A percentile compares a stretch with the other conserved stretches of the same genome.
phyloP scores from a whole-genome alignment of 352 stramenopile genomes.

The Phytophthora megakarya region DNA sequence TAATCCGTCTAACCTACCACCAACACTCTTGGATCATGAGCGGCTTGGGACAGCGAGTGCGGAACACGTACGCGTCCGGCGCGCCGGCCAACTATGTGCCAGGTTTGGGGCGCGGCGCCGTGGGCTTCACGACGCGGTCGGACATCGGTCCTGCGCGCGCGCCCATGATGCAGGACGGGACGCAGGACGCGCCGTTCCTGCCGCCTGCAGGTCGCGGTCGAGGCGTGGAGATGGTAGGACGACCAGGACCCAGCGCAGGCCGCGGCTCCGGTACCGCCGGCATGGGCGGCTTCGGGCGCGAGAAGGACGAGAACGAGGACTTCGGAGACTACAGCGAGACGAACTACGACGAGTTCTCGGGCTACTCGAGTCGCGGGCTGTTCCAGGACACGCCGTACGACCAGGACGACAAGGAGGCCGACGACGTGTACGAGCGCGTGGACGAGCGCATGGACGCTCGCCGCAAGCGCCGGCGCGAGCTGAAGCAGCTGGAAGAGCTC shows the following conservation, averaged over 20 bases:
- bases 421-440: constrained; percentile 95
- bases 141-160: constrained; percentile 94
- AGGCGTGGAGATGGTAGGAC: constrained; percentile 23
- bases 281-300: constrained; percentile 82
- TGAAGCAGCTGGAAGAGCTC: constrained; percentile 83
- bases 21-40: constrained; percentile 49
- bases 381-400: constrained; percentile 95
- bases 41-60: constrained; percentile 66
- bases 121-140: constrained; percentile 97
- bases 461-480: constrained; percentile 89
- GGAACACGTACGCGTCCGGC: constrained; percentile 86
- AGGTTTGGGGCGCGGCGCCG: constrained; percentile 93
- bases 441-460: constrained; percentile 95
- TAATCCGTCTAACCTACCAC: no score
- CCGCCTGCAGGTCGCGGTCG: constrained; percentile 78
- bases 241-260: constrained; percentile 41
- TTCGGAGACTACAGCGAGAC: constrained; percentile 91
- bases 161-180: constrained; percentile 61
- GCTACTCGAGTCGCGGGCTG: constrained; percentile 84
- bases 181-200: constrained; percentile 68
- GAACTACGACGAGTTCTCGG: constrained; percentile 93
- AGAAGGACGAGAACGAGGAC: constrained; percentile 88
- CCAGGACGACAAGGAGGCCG: constrained; percentile 96
- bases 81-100: constrained; percentile 96
- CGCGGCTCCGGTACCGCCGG: constrained; percentile 80